A percentile compares a stretch with the other conserved stretches of the same genome.
Conservation (phyloP, 805 yeast genomes). For the Ogataea salicorniae region DNA sequence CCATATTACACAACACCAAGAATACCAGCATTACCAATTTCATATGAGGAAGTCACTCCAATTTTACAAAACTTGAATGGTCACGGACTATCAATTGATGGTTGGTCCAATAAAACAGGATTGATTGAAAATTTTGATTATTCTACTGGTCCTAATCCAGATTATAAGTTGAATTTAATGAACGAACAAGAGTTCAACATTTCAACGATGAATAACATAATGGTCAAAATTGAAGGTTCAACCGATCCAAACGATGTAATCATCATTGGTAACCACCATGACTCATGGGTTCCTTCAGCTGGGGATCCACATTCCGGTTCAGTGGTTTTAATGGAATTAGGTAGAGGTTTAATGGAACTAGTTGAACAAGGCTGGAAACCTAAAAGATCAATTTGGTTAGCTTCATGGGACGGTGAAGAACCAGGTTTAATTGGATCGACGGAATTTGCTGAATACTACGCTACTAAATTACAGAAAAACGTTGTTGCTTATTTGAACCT, state of each 20-base stretch:
- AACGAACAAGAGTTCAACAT: conserved; percentile 59
- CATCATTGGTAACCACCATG: conserved; percentile 71
- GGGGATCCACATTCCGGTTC: conserved; percentile 77
- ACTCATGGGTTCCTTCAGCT: conserved; percentile 77
- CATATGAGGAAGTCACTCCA: conserved; percentile 58
- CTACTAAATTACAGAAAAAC: conserved; percentile 37
- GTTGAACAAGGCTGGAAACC: conserved; percentile 65
- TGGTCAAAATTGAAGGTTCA: conserved; percentile 55
- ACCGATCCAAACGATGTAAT: conserved; percentile 48
- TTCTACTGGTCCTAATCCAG: conserved; percentile 33
- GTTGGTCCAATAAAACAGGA: conserved; percentile 20
- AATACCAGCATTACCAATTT: conserved; percentile 69
- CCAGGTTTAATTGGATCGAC: conserved; percentile 71
- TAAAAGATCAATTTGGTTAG: conserved; percentile 59
- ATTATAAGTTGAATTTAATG: conserved; percentile 45
- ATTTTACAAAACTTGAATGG: conserved; percentile 56
- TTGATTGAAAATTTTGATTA: conserved; percentile 34
- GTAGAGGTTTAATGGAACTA: conserved; percentile 52
- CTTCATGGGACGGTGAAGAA: conserved; percentile 82
- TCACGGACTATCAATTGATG: conserved; percentile 40
- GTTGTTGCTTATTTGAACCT: conserved; percentile 65
- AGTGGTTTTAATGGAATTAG: conserved; percentile 58
- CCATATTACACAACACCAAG: conserved; percentile 50
- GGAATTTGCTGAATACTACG: conserved; percentile 66
- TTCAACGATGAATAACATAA: conserved; percentile 57